Base-by-base conservation (phyloP, 179 eudicot genomes). In the Silene vulgaris region DNA sequence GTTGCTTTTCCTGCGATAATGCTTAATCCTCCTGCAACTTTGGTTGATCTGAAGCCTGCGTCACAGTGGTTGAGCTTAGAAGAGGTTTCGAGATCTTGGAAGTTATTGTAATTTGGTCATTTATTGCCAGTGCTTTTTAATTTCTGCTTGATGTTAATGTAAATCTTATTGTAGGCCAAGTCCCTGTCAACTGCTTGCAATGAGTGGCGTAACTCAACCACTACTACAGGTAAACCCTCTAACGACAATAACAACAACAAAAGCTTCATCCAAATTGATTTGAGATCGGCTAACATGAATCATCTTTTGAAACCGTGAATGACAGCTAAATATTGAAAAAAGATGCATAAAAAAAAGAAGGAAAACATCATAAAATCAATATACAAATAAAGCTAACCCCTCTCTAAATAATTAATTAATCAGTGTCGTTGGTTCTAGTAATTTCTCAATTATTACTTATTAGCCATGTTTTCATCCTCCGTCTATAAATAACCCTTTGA, bases 1-100 rank as follows among this genome's bases (percentile, higher is more conserved):
- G 87, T 92, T 86, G 98, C 97, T 68, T 92, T 89, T 76, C 98
- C 98, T 74, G 94, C 97, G 73, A 79, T 94, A 81, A 81, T 80
- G 71, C 88, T 90, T 82, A 86, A 92, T 77, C 98, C 97, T 82
- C 94, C 96, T 11, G 96, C 96, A 78, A 88, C 84, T 16, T 73
- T 92, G 78, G 76, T 82, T 72, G 73, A 81, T 80, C 77, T 94
- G 86, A 90, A 78, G 85, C 91, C 97, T 71, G 97, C 98, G 75
- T 85, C 92, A 63, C 80, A 86, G 85, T 89, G 87, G 76, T 80
- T 94, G 52, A 92, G 88, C 82, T 21, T 21, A 71, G 85, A 89
- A 73, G 96, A 94, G 96, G 97, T 92, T 66, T 71, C 69, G 13
- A 56, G 59, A 61, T 21, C 35, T 50, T 75, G 14, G 13, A 65